Base-by-base conservation (phyloP, 768 basidiomycete genomes). In the Phaffia australis region DNA sequence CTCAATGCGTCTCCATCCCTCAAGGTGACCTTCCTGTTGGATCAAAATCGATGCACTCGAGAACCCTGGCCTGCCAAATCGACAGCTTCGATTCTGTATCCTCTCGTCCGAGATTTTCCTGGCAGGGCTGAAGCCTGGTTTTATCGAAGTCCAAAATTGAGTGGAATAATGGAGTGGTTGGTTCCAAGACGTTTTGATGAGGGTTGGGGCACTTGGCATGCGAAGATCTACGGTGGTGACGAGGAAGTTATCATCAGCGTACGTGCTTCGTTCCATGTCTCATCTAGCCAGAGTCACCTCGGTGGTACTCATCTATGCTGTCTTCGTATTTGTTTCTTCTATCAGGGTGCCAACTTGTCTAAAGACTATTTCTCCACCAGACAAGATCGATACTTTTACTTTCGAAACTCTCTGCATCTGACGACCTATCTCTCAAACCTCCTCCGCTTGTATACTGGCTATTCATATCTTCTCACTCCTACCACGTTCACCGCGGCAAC, bases 141-240 rank as follows among this genome's bases (percentile, higher is more conserved):
- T 70, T 99, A 91, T 71, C 83, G 89, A 56, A 91, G 89, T 72
- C 94, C 95, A 0, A 87, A 84, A 60, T 80, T 97, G 32, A 81
- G 84, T 21, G 87, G 88, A 0, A 66, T 88, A 30, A 80, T 88
- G 75, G 83, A 87, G 35, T 82, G 80, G 64, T 68, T 94, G 32
- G 85, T 97, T 8, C 95, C 95, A 8, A 86, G 88, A 27, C 81
- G 95, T 63, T 95, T 90, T 77, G 94, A 99, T 72, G 95, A 99
- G 78, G 95, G 93, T 1, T 98, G 92, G 88, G 94, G 93, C 0
- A 90, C 93, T 1, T 97, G 93, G 93, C 95, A 98, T 75, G 87
- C 89, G 3, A 99, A 99, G 77, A 82, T 92, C 64, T 99, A 99
- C 73, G 91, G 90, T 23, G 86, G 83, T 0, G 95, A 99, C 74